phyloP scores from a whole-genome alignment of 148 eudicot genomes.

The Heliamphora exappendiculata region DNA sequence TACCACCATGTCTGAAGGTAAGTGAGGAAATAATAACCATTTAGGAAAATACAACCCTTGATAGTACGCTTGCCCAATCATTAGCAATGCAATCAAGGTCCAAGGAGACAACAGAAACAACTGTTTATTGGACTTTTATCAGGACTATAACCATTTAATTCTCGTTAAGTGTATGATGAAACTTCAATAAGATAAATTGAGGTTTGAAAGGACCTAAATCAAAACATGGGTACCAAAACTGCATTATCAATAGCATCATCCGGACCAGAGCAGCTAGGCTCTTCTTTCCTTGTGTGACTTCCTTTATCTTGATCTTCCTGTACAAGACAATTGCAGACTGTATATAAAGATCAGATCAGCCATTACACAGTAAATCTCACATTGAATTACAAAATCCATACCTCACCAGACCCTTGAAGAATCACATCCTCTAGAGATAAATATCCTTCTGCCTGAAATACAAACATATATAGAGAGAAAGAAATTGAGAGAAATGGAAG shows the following conservation, averaged over 20 bases:
- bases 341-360: not conserved
- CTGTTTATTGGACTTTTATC: not conserved
- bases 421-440: conserved; percentile 62
- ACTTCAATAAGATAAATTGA: not conserved
- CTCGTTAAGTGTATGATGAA: not conserved
- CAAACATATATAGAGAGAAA: not conserved
- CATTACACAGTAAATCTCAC: not conserved
- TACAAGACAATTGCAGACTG: not conserved
- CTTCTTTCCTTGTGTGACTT: conserved; percentile 22
- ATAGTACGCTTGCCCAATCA: not conserved
- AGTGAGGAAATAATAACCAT: conserved; percentile 4
- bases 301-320: conserved; percentile 34
- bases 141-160: not conserved
- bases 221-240: conserved; percentile 35
- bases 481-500: no score
- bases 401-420: conserved; percentile 46
- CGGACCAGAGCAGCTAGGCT: conserved; percentile 23
- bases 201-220: not conserved
- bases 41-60: not conserved
- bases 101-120: not conserved
- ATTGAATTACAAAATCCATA: conserved; percentile 15
- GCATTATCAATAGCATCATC: conserved; percentile 48
- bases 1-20: not conserved
- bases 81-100: conserved; percentile 4
- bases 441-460: conserved; percentile 61